Evolutionary conservation across 495 filamentous ascomycete species (phyloP), one percentile per base, ranked within the genome.

Genomic region (Annulohypoxylon bovei): DNA sequence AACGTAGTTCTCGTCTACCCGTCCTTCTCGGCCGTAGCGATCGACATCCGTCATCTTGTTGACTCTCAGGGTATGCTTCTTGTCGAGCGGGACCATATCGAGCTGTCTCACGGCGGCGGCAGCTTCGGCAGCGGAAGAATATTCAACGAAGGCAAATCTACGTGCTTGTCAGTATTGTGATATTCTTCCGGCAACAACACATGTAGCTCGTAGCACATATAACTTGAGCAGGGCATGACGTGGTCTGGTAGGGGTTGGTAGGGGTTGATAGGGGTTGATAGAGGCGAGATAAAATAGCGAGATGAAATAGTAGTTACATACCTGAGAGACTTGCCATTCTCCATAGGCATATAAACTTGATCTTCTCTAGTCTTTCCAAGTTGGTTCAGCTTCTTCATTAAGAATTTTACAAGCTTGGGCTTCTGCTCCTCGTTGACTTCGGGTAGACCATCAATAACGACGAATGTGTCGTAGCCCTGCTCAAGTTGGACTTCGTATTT

Each of bases 11-110:
- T 99, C 95, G 58, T 96, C 90, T 73, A 99, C 87, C 32, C 93
- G 89, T 68, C 96, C 95, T 82, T 98, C 95, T 14, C 93, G 88
- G 27, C 95, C 95, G 80, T 94, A 99, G 64, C 95, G 91, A 71
- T 98, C 95, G 72, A 99, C 92, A 80, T 99, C 95, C 75, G 95
- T 97, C 76, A 99, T 84, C 81, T 99, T 99, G 88, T 99, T 99
- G 75, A 98, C 94, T 67, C 88, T 86, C 66, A 99, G 88, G 20
- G 91, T 97, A 85, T 99, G 93, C 83, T 88, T 97, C 85, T 93
- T 97, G 83, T 99, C 95, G 75, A 98, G 89, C 23, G 94, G 86
- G 16, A 90, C 87, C 66, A 86, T 87, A 76, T 98, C 89, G 61
- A 99, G 89, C 66, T 89, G 85, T 79, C 97, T 93, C 72, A 93